These are phyloP conservation scores for Russula abietina DNA, from an alignment of 768 basidiomycete species.

Conservation along the genomic window DNA sequence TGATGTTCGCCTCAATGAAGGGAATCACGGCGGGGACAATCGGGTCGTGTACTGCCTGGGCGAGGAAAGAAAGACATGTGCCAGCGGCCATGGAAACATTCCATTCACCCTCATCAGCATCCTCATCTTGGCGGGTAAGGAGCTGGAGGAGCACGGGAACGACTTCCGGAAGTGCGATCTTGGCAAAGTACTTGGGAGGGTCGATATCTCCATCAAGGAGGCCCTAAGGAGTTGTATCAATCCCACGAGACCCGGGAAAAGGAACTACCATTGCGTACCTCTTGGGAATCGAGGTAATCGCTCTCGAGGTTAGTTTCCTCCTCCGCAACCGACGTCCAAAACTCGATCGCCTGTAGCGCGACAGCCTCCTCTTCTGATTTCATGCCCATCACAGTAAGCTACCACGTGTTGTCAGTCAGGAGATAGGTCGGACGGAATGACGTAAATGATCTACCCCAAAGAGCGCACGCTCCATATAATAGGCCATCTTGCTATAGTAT, in stretches of 20 bases:
- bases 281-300: constrained; percentile 68
- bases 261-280: constrained; percentile 45
- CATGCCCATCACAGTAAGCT: constrained; percentile 98
- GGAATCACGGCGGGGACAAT: constrained; percentile 93
- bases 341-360: constrained; percentile 94
- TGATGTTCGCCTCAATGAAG: constrained; percentile 97
- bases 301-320: constrained; percentile 85
- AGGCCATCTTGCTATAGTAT: constrained; percentile 98
- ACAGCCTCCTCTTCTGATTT: constrained; percentile 87
- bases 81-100: constrained; percentile 96
- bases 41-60: constrained; percentile 82
- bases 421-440: neutral
- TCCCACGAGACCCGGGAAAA: constrained; percentile 14
- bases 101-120: constrained; percentile 98
- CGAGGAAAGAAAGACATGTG: constrained; percentile 82
- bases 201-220: constrained; percentile 79
- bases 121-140: constrained; percentile 90
- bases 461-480: constrained; percentile 98
- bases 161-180: constrained; percentile 90
- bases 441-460: constrained; percentile 69
- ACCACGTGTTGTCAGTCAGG: constrained; percentile 15
- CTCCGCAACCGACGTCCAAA: constrained; percentile 99
- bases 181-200: constrained; percentile 88
- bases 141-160: constrained; percentile 86
- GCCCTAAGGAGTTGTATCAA: constrained; percentile 45